Evolutionary conservation across 345 rosid genomes (phyloP), one percentile per base, ranked within the genome.

Genomic region (Trapa bicornis): DNA sequence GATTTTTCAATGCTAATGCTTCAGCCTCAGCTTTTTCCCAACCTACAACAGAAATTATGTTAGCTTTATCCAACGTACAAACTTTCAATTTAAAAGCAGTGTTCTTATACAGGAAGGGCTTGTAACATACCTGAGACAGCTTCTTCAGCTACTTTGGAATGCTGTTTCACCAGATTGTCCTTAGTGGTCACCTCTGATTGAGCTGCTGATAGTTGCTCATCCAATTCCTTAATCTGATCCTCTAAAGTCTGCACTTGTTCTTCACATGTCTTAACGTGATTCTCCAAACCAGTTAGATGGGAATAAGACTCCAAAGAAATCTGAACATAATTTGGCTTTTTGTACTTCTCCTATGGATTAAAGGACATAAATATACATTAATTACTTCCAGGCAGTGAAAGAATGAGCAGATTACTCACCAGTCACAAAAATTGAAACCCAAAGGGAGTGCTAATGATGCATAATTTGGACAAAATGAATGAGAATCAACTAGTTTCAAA

Each of bases 61-160:
- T 39, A 39, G 42, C 42, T 22, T 39, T 39, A 39, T 3, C 42
- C 42, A 3, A 3, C 6, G 3, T 39, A 6, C 42, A 39, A 39
- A 39, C 6, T 39, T 39, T 39, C 42, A 39, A 39, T 6, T 6
- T 6, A 39, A 39, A 39, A 39, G 3, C 42, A 39, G 42, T 39
- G 3, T 39, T 64, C 45, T 47, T 12, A 35, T 52, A 39, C 6
- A 62, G 10, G 14, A 32, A 16, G 33, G 8, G 53, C 37, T 38
- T 68, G 66, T 61, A 41, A 8, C 69, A 66, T 78, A 93, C 99
- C 97, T 57, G 95, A 83, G 69, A 94, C 99, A 67, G 99, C 99
- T 83, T 94, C 99, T 82, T 94, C 99, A 66, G 99, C 99, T 75
- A 94, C 97, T 79, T 91, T 94, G 41, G 85, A 85, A 76, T 94